phyloP scores from a whole-genome alignment of 345 rosid species.

The Cardiospermum halicacabum region DNA sequence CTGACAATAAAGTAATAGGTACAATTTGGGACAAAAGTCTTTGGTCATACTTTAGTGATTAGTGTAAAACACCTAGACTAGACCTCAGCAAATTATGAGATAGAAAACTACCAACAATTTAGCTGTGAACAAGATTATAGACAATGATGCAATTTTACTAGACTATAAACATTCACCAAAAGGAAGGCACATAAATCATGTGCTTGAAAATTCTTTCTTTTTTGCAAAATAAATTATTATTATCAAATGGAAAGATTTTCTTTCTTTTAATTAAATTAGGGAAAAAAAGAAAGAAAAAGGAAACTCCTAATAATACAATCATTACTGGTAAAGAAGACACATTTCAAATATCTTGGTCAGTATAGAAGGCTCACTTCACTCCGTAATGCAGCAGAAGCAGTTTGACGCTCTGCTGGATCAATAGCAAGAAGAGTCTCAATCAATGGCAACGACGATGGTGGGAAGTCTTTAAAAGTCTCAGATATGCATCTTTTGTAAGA shows the following conservation, averaged over 20 bases:
- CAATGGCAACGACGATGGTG: constrained; percentile 59
- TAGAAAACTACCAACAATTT: neutral
- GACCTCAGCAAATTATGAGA: neutral
- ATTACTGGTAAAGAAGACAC: neutral
- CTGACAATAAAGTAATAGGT: neutral
- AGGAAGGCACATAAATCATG: too few species aligned
- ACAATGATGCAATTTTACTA: neutral
- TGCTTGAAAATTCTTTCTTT: too few species aligned
- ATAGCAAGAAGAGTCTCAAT: constrained; percentile 69
- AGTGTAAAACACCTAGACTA: neutral
- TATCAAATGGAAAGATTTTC: neutral
- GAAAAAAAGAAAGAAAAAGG: too few species aligned
- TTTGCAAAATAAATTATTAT: too few species aligned
- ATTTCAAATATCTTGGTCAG: neutral
- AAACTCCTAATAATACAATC: neutral
- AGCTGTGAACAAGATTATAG: neutral
- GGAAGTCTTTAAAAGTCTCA: constrained; percentile 66
- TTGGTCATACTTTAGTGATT: neutral
- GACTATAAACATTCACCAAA: too few species aligned
- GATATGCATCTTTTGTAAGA: constrained; percentile 62
- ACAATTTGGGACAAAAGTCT: neutral
- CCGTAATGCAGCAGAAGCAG: constrained; percentile 59
- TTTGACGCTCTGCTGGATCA: constrained; percentile 65
- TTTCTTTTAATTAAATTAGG: neutral
- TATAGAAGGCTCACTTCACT: constrained; percentile 52